A percentile compares a stretch with the other conserved stretches of the same genome.
Evolutionary conservation across 768 basidiomycete genomes (phyloP).

Genomic region (Hemileccinum rubropunctum): DNA sequence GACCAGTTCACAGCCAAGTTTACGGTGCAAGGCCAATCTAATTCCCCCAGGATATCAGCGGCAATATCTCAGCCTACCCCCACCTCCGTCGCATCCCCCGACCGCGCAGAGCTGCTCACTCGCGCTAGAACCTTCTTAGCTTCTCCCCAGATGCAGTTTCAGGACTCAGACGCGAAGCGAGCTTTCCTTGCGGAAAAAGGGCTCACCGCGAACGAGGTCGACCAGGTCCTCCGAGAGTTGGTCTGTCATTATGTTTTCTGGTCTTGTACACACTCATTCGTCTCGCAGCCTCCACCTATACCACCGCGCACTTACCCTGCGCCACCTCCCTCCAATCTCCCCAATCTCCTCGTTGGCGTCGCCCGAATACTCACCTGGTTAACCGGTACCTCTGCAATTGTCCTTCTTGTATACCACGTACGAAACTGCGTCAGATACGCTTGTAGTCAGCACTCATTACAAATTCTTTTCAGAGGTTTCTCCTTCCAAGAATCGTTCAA

Average conservation of each 20-base stretch:
- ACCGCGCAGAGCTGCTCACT: constrained; percentile 44
- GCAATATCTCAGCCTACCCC: not conserved
- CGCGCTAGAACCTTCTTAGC: constrained; percentile 63
- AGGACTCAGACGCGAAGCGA: constrained; percentile 55
- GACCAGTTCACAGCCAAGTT: not conserved
- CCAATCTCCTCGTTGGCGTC: constrained; percentile 61
- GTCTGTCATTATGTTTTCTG: constrained; percentile 36
- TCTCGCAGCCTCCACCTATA: constrained; percentile 41
- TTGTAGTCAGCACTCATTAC: constrained; percentile 6
- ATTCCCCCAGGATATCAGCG: not conserved
- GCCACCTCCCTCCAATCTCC: constrained; percentile 65
- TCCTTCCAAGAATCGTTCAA: constrained; percentile 63
- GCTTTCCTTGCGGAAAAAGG: constrained; percentile 72
- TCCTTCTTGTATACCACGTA: constrained; percentile 68
- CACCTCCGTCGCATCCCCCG: constrained; percentile 1
- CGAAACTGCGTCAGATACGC: constrained; percentile 17
- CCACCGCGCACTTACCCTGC: constrained; percentile 76
- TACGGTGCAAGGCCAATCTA: not conserved
- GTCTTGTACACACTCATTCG: constrained; percentile 6
- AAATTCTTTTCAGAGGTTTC: constrained; percentile 49
- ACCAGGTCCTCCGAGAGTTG: constrained; percentile 51
- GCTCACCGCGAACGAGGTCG: constrained; percentile 57
- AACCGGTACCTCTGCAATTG: constrained; percentile 55
- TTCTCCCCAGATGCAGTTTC: constrained; percentile 61
- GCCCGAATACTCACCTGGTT: constrained; percentile 64